Evolutionary conservation across 352 stramenopile species (phyloP).

Genomic region (Pythium diclinum): DNA sequence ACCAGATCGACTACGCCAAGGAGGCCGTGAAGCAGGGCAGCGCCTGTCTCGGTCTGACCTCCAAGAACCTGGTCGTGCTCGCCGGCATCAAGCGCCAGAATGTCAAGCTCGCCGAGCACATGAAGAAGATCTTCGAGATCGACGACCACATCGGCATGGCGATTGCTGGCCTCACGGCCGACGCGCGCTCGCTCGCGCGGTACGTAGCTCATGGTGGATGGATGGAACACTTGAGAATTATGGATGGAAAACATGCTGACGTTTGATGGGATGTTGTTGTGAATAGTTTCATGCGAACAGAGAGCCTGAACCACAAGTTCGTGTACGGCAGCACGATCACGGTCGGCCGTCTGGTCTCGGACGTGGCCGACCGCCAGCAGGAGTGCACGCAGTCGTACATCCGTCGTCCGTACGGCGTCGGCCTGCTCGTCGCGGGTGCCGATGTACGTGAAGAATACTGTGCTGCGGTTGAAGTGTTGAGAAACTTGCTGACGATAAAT

Average conservation of each 20-base stretch:
- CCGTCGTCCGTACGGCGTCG: slow-evolving; percentile 97
- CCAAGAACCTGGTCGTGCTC: slow-evolving; percentile 92
- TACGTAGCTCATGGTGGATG: slow-evolving; percentile 16
- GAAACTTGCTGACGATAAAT: neutral
- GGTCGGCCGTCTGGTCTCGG: slow-evolving; percentile 91
- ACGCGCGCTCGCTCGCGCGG: slow-evolving; percentile 93
- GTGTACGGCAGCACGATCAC: slow-evolving; percentile 96
- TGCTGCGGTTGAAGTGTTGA: neutral
- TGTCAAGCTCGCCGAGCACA: slow-evolving; percentile 91
- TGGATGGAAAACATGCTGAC: neutral
- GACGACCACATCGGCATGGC: slow-evolving; percentile 98
- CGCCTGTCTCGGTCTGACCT: slow-evolving; percentile 94
- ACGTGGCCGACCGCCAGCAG: slow-evolving; percentile 98
- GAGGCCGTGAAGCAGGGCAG: slow-evolving; percentile 96
- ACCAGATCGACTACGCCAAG: slow-evolving; percentile 98
- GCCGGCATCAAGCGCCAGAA: slow-evolving; percentile 85
- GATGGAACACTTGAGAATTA: neutral
- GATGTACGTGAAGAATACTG: slow-evolving; percentile 46
- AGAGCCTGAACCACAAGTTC: slow-evolving; percentile 99
- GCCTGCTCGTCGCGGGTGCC: slow-evolving; percentile 93
- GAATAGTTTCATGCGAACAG: slow-evolving; percentile 93
- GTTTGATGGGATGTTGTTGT: slow-evolving; percentile 2
- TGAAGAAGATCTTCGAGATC: slow-evolving; percentile 99
- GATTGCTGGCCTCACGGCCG: slow-evolving; percentile 97
- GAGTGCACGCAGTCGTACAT: slow-evolving; percentile 99